Conservation (phyloP, 2,329 filamentous ascomycete species). For the Cordyceps cateniannulata region DNA sequence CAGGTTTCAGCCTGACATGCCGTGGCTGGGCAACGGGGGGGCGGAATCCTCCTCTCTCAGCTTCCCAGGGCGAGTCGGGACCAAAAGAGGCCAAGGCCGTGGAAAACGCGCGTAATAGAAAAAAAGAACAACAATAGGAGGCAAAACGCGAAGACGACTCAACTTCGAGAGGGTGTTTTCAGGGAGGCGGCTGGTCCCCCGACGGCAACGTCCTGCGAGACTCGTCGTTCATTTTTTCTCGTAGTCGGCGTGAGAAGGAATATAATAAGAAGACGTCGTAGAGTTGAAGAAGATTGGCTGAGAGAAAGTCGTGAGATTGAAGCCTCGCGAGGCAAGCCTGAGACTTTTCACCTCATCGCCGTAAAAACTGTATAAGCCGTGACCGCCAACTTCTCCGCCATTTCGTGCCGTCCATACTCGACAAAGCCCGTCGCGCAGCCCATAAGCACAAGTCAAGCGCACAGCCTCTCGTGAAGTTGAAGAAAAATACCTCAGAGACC, state of each 20-base stretch:
- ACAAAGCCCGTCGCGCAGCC: too few species aligned
- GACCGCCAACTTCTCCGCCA: too few species aligned
- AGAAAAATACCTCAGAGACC: background rate
- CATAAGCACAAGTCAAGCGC: too few species aligned
- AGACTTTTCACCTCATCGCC: too few species aligned
- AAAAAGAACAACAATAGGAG: background rate
- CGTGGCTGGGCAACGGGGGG: background rate
- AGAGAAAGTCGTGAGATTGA: too few species aligned
- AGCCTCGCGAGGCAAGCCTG: too few species aligned
- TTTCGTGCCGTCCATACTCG: too few species aligned
- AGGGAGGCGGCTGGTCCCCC: slow-evolving; percentile 2
- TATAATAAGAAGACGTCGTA: background rate
- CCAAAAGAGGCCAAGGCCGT: background rate
- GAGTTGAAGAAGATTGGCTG: too few species aligned
- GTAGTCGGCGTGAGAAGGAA: background rate
- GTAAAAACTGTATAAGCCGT: too few species aligned
- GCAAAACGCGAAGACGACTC: background rate
- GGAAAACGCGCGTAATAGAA: background rate
- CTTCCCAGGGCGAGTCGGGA: background rate
- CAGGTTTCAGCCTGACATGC: background rate
- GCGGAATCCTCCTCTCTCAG: background rate
- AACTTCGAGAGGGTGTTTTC: background rate
- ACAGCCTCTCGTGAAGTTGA: too few species aligned
- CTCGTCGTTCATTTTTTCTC: slow-evolving; percentile 6
- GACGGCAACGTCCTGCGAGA: background rate